Base-by-base conservation (phyloP, 2,329 filamentous ascomycete genomes). In the Nigrograna mackinnonii region DNA sequence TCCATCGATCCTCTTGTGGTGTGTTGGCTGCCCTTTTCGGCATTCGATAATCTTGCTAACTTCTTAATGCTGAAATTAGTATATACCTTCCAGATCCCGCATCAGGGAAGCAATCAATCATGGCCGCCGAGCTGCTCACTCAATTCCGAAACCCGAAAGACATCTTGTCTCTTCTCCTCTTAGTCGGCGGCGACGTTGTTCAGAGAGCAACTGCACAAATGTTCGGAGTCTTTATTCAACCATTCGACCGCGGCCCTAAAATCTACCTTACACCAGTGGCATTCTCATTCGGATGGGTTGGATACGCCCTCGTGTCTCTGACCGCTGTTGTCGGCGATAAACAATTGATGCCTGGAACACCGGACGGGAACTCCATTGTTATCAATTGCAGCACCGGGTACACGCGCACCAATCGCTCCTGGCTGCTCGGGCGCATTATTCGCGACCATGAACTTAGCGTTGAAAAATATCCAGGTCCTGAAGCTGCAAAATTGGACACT, bases 231-330 rank as follows among this genome's bases (percentile, higher is more conserved):
- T n/a, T n/a, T n/a, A n/a, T n/a, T n/a, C 44, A 62, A 2, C 46
- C 57, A 4, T 64, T 62, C 2, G 30, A 41, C 3, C n/a, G 28
- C 11, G 13, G 65, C n/a, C 62, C 60, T 17, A n/a, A n/a, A n/a
- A n/a, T n/a, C n/a, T 5, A 9, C 7, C 6, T 21, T 12, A 35
- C 33, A 0, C 68, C 68, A 0, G 60, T 69, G 1, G 57, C 60
- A 4, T 71, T 71, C 42, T 69, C 66, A 3, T 71, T 71, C 40
- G 66, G 67, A 44, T 72, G 69, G 67, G 68, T 70, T 0, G 59
- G 66, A 1, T 71, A 70, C 33, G 57, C 62, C 4, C 48, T 66
- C n/a, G 49, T 47, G 1, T 51, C 60, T 5, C 40, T 71, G n/a
- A 41, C 57, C 5, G 53, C 57, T 11, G 56, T 57, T 3, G 37